Conservation (phyloP, 2,329 filamentous ascomycete species). For the Pseudocercospora fijiensis region DNA sequence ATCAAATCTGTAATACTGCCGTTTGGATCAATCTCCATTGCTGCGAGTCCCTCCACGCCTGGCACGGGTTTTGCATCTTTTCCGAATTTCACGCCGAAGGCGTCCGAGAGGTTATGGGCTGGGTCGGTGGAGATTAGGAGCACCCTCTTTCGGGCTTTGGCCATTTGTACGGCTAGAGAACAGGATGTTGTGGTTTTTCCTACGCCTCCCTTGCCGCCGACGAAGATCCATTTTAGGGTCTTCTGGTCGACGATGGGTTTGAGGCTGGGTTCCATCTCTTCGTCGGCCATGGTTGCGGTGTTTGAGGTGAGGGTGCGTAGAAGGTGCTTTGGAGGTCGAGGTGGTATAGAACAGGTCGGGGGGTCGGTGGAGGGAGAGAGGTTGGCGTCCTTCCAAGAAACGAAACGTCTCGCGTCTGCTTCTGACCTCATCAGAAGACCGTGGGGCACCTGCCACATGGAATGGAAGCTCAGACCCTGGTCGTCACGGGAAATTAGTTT, state of each 20-base stretch:
- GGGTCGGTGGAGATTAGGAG: constrained; percentile 98
- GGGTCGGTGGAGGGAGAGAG: not conserved
- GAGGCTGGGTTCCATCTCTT: constrained; percentile 87
- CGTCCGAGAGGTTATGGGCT: constrained; percentile 95
- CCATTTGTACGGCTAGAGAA: constrained; percentile 95
- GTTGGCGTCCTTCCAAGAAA: constrained; percentile 5
- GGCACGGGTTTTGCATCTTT: constrained; percentile 93
- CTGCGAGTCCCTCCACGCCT: constrained; percentile 88
- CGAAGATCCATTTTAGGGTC: constrained; percentile 96
- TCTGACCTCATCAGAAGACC: constrained; percentile 9
- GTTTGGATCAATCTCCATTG: constrained; percentile 99
- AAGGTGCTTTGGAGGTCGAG: not conserved
- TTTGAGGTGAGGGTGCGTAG: not conserved
- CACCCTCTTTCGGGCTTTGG: constrained; percentile 89
- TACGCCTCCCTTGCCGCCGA: constrained; percentile 95
- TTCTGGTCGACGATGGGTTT: constrained; percentile 94
- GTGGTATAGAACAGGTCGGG: not conserved
- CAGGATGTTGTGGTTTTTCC: constrained; percentile 99
- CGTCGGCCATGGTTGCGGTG: constrained; percentile 53
- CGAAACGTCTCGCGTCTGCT: constrained; percentile 9
- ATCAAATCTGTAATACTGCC: constrained; percentile 95
- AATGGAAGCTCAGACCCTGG: not conserved
- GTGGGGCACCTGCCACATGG: constrained; percentile 6
- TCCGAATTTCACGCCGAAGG: constrained; percentile 98
- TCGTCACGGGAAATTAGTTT: not conserved